phyloP scores from a whole-genome alignment of 2,329 filamentous ascomycete genomes.

The Epichloe uncinata region DNA sequence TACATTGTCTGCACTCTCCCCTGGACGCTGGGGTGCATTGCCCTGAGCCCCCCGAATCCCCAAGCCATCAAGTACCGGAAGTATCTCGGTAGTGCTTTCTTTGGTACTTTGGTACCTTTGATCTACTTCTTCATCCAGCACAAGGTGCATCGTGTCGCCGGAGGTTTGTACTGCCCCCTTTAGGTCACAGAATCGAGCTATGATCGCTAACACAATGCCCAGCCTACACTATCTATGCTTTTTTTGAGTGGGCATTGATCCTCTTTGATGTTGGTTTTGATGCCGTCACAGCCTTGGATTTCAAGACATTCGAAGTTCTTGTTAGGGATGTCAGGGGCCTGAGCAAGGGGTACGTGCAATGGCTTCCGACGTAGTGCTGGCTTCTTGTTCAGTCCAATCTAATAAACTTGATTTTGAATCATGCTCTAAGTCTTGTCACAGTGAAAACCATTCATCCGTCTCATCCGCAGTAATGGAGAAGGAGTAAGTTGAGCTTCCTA shows the following conservation, averaged over 20 bases:
- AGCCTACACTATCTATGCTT: slow-evolving; percentile 96
- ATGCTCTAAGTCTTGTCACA: slow-evolving; percentile 31
- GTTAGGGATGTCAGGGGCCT: slow-evolving; percentile 79
- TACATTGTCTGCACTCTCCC: slow-evolving; percentile 84
- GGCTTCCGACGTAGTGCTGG: slow-evolving; percentile 71
- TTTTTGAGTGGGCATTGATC: slow-evolving; percentile 95
- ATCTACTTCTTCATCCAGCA: slow-evolving; percentile 98
- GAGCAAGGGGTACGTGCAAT: slow-evolving; percentile 96
- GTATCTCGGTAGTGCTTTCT: slow-evolving; percentile 70
- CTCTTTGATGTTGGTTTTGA: slow-evolving; percentile 94
- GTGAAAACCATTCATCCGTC: slow-evolving; percentile 33
- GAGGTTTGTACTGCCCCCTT: slow-evolving; percentile 48
- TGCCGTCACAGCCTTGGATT: slow-evolving; percentile 86
- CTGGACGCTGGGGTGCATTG: slow-evolving; percentile 86
- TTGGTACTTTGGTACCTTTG: slow-evolving; percentile 77
- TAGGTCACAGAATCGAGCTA: too few species aligned
- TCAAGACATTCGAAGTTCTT: slow-evolving; percentile 74
- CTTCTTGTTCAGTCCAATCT: slow-evolving; percentile 17
- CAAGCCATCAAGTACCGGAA: slow-evolving; percentile 81
- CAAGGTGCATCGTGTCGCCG: slow-evolving; percentile 86
- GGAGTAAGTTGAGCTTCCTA: slow-evolving; percentile 43
- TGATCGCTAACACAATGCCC: slow-evolving; percentile 6
- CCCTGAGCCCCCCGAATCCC: slow-evolving; percentile 73
- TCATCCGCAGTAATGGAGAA: slow-evolving; percentile 49
- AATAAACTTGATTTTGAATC: slow-evolving; percentile 18